These are phyloP conservation scores for Arthrinium puccinioides DNA, from an alignment of 2,329 filamentous ascomycete genomes.

Conservation along the genomic window DNA sequence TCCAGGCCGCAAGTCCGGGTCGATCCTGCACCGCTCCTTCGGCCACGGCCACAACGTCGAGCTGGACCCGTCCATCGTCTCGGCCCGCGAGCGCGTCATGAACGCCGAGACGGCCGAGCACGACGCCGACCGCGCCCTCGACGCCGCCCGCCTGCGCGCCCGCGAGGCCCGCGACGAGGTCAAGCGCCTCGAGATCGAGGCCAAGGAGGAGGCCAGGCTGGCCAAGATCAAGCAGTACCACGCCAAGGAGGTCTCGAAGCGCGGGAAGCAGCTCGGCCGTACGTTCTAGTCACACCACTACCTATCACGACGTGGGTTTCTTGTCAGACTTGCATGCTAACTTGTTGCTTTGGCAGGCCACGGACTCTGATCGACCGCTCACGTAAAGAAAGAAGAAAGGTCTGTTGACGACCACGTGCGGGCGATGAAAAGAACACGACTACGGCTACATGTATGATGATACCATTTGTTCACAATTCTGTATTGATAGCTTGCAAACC, in stretches of 20 bases:
- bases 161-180: conserved; percentile 58
- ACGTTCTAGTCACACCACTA: no score
- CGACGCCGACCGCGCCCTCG: conserved; percentile 57
- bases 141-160: conserved; percentile 50
- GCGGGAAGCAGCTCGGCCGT: conserved; percentile 64
- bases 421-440: no score
- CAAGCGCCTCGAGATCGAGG: conserved; percentile 56
- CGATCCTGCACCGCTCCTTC: conserved; percentile 36
- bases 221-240: conserved; percentile 64
- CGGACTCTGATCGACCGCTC: no score
- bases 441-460: no score
- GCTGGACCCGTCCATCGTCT: conserved; percentile 55
- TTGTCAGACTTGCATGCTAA: no score
- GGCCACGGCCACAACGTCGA: conserved; percentile 35
- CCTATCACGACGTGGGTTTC: no score
- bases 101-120: conserved; percentile 56
- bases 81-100: conserved; percentile 54
- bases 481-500: no score
- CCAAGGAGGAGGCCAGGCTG: conserved; percentile 54
- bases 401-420: no score
- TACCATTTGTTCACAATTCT: no score
- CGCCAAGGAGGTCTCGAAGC: conserved; percentile 58
- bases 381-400: no score
- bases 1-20: conserved; percentile 19
- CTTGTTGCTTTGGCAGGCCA: no score